A percentile compares a stretch with the other conserved stretches of the same genome.
Evolutionary conservation across 2,329 filamentous ascomycete genomes (phyloP).

Genomic region (Clarireedia hainanense): DNA sequence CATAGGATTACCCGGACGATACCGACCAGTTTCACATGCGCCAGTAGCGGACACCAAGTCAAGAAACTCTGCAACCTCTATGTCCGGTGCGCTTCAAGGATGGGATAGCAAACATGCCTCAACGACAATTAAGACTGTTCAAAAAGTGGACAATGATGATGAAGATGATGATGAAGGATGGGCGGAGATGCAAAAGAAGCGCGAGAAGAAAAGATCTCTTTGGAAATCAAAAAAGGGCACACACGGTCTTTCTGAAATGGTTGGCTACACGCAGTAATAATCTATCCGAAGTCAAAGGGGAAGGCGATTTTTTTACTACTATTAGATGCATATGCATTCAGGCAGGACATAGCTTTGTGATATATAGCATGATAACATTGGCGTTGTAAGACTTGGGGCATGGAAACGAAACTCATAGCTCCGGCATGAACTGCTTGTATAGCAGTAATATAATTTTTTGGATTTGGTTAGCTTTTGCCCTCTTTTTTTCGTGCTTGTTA

Average conservation of each 20-base stretch:
- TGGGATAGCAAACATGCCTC: constrained; percentile 32
- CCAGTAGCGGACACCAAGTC: constrained; percentile 31
- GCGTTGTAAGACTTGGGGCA: constrained; percentile 12
- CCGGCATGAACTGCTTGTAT: constrained; percentile 10
- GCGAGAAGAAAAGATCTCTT: constrained; percentile 58
- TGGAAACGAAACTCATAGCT: constrained; percentile 8
- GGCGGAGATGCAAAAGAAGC: constrained; percentile 63
- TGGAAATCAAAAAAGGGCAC: constrained; percentile 54
- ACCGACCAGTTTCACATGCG: constrained; percentile 75
- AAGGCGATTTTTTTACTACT: constrained; percentile 7
- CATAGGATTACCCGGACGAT: constrained; percentile 79
- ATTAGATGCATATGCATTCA: constrained; percentile 11
- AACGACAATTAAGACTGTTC: constrained; percentile 34
- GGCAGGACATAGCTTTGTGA: constrained; percentile 4
- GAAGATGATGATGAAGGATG: constrained; percentile 62
- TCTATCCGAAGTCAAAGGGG: no score
- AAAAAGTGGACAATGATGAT: constrained; percentile 36
- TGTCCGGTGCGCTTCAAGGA: constrained; percentile 24
- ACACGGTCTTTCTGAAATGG: constrained; percentile 27
- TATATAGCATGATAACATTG: constrained; percentile 11
- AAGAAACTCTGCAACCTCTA: constrained; percentile 19
- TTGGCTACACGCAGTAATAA: constrained; percentile 21
- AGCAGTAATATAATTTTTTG: constrained; percentile 12
- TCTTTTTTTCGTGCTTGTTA: neutral
- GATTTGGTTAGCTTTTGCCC: neutral